These are phyloP conservation scores for Zopfia rhizophila DNA, from an alignment of 2,329 filamentous ascomycete species.

Conservation along the genomic window DNA sequence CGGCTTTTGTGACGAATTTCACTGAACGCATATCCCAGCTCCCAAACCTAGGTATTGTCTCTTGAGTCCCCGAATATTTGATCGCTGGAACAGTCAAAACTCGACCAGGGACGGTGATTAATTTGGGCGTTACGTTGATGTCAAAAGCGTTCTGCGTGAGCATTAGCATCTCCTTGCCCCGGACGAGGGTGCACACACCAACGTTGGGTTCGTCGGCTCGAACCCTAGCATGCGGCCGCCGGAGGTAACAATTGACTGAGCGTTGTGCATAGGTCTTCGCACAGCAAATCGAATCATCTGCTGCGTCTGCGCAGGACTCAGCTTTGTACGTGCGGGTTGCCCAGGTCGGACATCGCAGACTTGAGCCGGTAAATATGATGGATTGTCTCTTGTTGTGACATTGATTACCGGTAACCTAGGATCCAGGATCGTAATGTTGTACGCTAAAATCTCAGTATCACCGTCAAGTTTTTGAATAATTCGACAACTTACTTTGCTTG, in stretches of 20 bases:
- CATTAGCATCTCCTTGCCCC: no score
- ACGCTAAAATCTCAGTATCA: no score
- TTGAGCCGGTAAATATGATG: slow-evolving; percentile 36
- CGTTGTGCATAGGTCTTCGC: slow-evolving; percentile 37
- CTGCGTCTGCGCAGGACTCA: slow-evolving; percentile 33
- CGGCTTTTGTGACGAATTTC: no score
- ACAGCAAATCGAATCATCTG: slow-evolving; percentile 40
- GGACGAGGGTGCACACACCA: not conserved
- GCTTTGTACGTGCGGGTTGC: slow-evolving; percentile 33
- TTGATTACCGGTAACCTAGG: slow-evolving; percentile 39
- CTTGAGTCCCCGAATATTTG: slow-evolving; percentile 60
- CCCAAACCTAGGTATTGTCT: slow-evolving; percentile 60
- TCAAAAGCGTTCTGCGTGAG: slow-evolving; percentile 70
- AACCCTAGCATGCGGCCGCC: not conserved
- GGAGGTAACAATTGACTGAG: slow-evolving; percentile 29
- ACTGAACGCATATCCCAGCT: slow-evolving; percentile 77
- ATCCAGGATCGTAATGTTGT: no score
- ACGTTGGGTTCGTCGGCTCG: not conserved
- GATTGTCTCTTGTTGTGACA: slow-evolving; percentile 33
- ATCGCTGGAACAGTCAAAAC: slow-evolving; percentile 71
- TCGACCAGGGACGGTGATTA: slow-evolving; percentile 79
- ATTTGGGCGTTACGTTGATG: slow-evolving; percentile 66
- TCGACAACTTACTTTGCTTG: slow-evolving; percentile 18
- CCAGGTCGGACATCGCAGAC: slow-evolving; percentile 36
- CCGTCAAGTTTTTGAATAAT: no score